These are phyloP conservation scores for Nicotiana paniculata DNA, from an alignment of 257 asterid species.

Conservation along the genomic window DNA sequence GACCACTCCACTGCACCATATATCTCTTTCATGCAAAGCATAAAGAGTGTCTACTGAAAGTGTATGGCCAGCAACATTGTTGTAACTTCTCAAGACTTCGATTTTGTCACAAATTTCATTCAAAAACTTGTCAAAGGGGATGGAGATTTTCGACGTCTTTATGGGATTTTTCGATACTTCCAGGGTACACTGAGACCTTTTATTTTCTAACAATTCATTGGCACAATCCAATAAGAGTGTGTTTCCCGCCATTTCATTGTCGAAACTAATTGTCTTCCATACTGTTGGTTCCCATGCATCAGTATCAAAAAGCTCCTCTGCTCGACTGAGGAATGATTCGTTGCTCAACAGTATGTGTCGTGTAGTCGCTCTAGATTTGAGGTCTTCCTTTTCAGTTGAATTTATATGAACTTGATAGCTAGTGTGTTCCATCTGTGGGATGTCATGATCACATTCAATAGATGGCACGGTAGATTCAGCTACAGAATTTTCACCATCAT, in stretches of 20 bases:
- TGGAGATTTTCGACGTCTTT: constrained; percentile 3
- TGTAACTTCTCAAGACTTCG: constrained; percentile 16
- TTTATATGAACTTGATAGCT: neutral
- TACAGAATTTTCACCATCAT: constrained; percentile 12
- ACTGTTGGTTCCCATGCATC: constrained; percentile 2
- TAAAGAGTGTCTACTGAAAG: constrained; percentile 19
- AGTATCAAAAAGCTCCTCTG: constrained; percentile 26
- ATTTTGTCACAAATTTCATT: constrained; percentile 28
- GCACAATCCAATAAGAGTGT: constrained; percentile 26
- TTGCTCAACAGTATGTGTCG: constrained; percentile 33
- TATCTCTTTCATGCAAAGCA: constrained; percentile 20
- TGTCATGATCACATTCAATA: constrained; percentile 9
- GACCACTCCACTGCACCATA: constrained; percentile 19
- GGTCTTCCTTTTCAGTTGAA: constrained; percentile 13
- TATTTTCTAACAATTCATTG: constrained; percentile 24
- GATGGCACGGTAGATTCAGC: constrained; percentile 14
- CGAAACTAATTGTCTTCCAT: neutral
- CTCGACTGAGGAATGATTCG: constrained; percentile 22
- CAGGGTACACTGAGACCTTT: constrained; percentile 11
- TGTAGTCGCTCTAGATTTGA: constrained; percentile 10
- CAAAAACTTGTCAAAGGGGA: constrained; percentile 23
- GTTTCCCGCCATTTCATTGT: constrained; percentile 1
- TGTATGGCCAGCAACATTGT: neutral
- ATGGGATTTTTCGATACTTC: neutral
- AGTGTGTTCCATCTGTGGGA: constrained; percentile 9